Evolutionary conservation across 345 rosid genomes (phyloP).

Genomic region (Linum trigynum): DNA sequence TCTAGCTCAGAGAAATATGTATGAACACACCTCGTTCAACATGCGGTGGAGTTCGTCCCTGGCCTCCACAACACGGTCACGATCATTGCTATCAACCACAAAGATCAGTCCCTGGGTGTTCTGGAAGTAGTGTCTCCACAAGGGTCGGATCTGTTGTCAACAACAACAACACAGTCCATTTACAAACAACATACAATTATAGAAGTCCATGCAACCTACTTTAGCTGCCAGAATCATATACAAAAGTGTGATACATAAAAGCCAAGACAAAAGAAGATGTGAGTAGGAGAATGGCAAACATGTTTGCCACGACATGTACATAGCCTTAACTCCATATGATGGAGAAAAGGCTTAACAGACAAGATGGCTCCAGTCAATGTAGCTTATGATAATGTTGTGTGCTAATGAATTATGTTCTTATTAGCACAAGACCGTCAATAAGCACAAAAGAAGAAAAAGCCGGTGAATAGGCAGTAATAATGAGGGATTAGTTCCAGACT

Average conservation of each 20-base stretch:
- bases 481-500: too few species aligned
- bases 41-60: constrained; percentile 74
- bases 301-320: constrained; percentile 27
- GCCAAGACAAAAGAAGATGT: background rate
- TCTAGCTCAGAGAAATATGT: background rate
- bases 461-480: too few species aligned
- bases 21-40: constrained; percentile 53
- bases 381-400: constrained; percentile 48
- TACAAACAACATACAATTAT: background rate
- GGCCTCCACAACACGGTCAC: constrained; percentile 65
- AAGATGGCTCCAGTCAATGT: constrained; percentile 20
- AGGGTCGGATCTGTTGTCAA: constrained; percentile 40
- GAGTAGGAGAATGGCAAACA: background rate
- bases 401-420: constrained; percentile 19
- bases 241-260: background rate
- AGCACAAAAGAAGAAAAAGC: constrained; percentile 17
- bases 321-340: constrained; percentile 14
- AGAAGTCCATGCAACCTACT: background rate
- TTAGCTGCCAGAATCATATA: constrained; percentile 4
- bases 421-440: constrained; percentile 46
- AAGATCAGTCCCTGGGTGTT: constrained; percentile 84
- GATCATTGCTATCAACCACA: constrained; percentile 80
- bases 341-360: constrained; percentile 23
- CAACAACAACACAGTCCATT: background rate
- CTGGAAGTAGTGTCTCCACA: constrained; percentile 70